phyloP scores from a whole-genome alignment of 208 protist species.

The Entamoeba histolytica region DNA sequence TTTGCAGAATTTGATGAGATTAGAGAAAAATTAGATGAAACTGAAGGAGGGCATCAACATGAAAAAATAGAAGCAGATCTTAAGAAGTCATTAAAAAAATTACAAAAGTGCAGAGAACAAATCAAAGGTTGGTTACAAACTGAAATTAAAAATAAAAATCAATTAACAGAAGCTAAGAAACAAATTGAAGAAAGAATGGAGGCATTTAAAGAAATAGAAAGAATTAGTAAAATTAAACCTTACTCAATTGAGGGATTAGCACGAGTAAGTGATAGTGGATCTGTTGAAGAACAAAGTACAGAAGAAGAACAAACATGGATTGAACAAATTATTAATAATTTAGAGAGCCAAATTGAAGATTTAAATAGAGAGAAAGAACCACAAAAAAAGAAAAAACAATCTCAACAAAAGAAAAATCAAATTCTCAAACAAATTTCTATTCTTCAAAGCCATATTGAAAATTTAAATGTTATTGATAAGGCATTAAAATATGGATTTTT shows the following conservation, averaged over 20 bases:
- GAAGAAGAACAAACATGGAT: not conserved
- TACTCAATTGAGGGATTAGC: constrained; percentile 4
- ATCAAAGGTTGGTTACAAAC: constrained; percentile 7
- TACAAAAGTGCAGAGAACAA: constrained; percentile 13
- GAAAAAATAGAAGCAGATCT: constrained; percentile 10
- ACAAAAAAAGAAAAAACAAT: not conserved
- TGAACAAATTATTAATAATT: not conserved
- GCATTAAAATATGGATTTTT: not conserved
- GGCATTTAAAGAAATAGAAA: not conserved
- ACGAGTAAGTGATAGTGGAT: not conserved
- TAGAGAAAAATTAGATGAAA: not conserved
- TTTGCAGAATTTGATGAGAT: constrained; percentile 1
- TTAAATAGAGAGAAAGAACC: not conserved
- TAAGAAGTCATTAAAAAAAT: constrained; percentile 16
- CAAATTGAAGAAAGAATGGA: constrained; percentile 1
- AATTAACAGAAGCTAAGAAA: not conserved
- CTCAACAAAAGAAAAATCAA: not conserved
- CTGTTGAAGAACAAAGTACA: not conserved
- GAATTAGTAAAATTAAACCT: constrained; percentile 1
- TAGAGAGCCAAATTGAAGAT: not conserved
- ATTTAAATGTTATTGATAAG: not conserved
- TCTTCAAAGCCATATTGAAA: not conserved
- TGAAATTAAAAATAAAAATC: constrained; percentile 12
- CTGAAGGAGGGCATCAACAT: not conserved
- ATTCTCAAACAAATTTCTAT: not conserved